Percentiles rank a stretch among this genome's conserved stretches.
These are phyloP conservation scores for Termitomyces sp. DNA, from an alignment of 768 basidiomycete genomes.

Conservation along the genomic window DNA sequence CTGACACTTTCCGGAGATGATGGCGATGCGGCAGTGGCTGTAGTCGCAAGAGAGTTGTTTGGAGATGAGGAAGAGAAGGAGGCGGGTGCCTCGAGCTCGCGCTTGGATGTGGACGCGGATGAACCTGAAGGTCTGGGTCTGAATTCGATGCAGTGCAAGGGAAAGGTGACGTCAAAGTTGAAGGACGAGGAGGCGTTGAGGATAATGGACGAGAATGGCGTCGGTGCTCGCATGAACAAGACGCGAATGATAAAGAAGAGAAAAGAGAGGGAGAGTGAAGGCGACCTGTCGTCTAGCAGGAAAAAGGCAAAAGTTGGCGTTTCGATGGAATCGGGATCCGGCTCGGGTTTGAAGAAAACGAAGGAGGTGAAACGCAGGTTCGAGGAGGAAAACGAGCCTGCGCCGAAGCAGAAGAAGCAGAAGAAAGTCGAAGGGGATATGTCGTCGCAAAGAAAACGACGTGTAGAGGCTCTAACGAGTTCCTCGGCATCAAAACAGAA, in stretches of 20 bases:
- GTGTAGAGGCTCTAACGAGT: background rate
- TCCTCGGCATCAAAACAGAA: background rate
- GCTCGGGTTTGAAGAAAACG: background rate
- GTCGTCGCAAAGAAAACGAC: background rate
- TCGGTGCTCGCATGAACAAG: constrained; percentile 1
- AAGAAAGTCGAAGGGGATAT: constrained; percentile 11
- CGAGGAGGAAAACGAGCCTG: constrained; percentile 11
- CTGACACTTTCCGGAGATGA: background rate
- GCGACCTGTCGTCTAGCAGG: constrained; percentile 10
- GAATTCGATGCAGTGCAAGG: background rate
- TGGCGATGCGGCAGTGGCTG: background rate
- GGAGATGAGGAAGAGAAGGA: background rate
- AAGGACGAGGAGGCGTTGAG: constrained; percentile 8
- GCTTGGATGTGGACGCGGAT: no score
- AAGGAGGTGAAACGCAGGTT: constrained; percentile 8
- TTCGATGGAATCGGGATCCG: background rate
- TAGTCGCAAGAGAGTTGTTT: background rate
- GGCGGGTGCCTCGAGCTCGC: no score
- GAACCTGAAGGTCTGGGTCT: background rate
- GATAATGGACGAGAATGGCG: constrained; percentile 13
- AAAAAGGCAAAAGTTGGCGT: constrained; percentile 14
- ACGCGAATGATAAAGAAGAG: constrained; percentile 19
- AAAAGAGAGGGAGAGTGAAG: constrained; percentile 3
- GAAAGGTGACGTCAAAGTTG: background rate
- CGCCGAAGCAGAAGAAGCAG: constrained; percentile 16